phyloP scores from a whole-genome alignment of 495 filamentous ascomycete species.

The Hypoxylon perforatum region DNA sequence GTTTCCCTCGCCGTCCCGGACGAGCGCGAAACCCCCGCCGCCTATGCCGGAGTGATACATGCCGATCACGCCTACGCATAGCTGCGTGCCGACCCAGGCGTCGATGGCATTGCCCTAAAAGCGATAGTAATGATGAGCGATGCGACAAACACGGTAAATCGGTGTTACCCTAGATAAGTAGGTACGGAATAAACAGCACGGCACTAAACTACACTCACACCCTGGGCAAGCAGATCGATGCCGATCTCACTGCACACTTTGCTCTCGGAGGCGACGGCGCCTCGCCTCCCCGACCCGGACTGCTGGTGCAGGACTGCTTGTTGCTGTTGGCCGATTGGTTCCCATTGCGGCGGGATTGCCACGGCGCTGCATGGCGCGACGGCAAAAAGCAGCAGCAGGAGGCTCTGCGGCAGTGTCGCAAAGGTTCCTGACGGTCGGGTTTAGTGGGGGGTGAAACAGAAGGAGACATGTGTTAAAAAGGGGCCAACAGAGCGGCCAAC shows the following conservation, averaged over 20 bases:
- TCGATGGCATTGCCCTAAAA: constrained; percentile 76
- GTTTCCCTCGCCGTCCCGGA: constrained; percentile 69
- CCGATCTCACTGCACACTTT: constrained; percentile 81
- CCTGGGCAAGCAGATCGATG: constrained; percentile 72
- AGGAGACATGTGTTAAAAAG: neutral
- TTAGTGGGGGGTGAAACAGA: constrained; percentile 5
- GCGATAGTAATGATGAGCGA: constrained; percentile 12
- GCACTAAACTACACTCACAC: constrained; percentile 56
- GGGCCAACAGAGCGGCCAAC: neutral
- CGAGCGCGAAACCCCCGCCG: constrained; percentile 89
- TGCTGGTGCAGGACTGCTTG: constrained; percentile 36
- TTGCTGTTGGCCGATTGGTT: constrained; percentile 13
- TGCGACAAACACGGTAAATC: neutral
- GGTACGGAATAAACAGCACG: neutral
- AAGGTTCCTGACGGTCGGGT: constrained; percentile 6
- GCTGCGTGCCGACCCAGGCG: constrained; percentile 75
- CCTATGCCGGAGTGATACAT: constrained; percentile 93
- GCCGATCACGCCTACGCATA: constrained; percentile 82
- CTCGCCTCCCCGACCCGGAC: constrained; percentile 49
- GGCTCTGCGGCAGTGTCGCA: constrained; percentile 28
- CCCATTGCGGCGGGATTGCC: constrained; percentile 26
- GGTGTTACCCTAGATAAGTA: neutral
- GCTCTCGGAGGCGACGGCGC: constrained; percentile 85
- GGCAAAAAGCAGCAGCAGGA: constrained; percentile 32
- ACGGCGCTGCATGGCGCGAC: constrained; percentile 19